A percentile compares a stretch with the other conserved stretches of the same genome.
Conservation (phyloP, 495 filamentous ascomycete species). For the Tuber magnatum region DNA sequence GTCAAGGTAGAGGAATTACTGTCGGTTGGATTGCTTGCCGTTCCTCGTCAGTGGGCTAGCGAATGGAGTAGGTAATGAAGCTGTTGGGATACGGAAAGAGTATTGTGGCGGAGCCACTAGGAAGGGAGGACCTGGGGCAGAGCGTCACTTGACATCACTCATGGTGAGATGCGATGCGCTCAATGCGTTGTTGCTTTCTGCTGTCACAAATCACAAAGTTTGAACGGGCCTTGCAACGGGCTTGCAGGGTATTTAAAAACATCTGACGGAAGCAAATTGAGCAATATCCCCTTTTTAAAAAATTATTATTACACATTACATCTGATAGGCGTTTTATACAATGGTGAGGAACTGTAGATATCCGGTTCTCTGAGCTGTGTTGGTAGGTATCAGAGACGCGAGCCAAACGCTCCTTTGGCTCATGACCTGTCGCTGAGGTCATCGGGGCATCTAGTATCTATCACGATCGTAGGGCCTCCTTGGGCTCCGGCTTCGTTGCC, state of each 20-base stretch:
- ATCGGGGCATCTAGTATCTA: conserved; percentile 8
- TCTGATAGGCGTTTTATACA: not conserved
- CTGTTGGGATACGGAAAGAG: not conserved
- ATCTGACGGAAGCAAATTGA: not conserved
- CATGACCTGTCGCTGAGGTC: not conserved
- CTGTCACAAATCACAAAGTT: conserved; percentile 3
- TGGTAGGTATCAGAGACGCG: not conserved
- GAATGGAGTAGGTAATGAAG: not conserved
- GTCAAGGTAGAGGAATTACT: not conserved
- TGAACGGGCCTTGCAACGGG: not conserved
- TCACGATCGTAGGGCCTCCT: conserved; percentile 25
- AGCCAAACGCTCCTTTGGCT: not conserved
- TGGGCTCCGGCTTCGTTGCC: conserved; percentile 35
- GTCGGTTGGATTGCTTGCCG: not conserved
- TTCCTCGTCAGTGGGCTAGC: not conserved
- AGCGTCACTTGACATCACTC: not conserved
- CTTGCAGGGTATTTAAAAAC: conserved; percentile 1
- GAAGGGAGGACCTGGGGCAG: not conserved
- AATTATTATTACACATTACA: too few relatives aligned
- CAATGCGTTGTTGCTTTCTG: not conserved
- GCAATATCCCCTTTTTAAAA: not conserved
- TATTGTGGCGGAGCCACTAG: not conserved
- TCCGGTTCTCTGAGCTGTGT: not conserved
- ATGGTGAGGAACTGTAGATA: not conserved
- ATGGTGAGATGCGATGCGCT: not conserved